Conservation (phyloP, 441 rosid genomes). For the Omphalea diandra region DNA sequence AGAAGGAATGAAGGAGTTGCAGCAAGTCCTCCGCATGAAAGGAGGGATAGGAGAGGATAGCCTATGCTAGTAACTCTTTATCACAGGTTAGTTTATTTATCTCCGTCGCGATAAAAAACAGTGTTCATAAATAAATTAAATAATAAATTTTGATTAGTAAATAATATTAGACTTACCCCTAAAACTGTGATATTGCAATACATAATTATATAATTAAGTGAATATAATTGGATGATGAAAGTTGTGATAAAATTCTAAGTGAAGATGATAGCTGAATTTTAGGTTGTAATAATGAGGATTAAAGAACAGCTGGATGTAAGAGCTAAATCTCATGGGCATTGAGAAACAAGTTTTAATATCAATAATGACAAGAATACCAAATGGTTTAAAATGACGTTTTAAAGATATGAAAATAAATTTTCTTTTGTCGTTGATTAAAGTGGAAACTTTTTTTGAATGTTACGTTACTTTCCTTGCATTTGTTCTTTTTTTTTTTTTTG, state of each 20-base stretch:
- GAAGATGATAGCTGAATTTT: not conserved
- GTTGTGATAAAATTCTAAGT: not conserved
- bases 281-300: not conserved
- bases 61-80: conserved; percentile 30
- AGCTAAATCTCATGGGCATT: not conserved
- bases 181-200: no score
- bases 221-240: not conserved
- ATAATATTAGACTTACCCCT: no score
- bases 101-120: no score
- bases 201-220: not conserved
- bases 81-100: conserved; percentile 16
- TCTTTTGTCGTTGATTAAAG: not conserved
- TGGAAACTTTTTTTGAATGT: not conserved
- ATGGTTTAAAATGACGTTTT: not conserved
- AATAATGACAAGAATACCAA: not conserved
- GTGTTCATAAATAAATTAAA: no score
- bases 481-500: not conserved
- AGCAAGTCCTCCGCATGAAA: conserved; percentile 26
- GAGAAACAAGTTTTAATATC: not conserved
- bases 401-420: not conserved
- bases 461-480: no score
- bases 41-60: conserved; percentile 30
- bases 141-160: no score
- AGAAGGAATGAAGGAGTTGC: conserved; percentile 10
- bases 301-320: not conserved